These are phyloP conservation scores for Chlamydomonas sp. DNA, from an alignment of 139 green algal genomes.

Conservation along the genomic window DNA sequence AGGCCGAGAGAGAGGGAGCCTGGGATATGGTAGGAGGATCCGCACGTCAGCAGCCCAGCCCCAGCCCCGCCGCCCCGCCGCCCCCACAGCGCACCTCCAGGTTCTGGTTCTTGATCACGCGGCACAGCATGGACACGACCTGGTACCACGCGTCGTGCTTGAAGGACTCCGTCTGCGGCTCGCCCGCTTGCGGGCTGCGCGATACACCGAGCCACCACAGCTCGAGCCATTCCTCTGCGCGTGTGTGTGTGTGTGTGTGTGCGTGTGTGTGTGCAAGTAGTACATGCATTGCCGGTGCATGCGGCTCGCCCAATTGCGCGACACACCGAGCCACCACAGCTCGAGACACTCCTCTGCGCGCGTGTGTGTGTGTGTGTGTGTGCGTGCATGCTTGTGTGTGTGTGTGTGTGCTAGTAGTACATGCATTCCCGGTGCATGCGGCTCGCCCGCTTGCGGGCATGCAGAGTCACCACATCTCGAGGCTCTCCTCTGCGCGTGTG, in stretches of 20 bases:
- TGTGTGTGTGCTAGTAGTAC: background rate
- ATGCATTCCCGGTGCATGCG: background rate
- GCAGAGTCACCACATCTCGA: slow-evolving; percentile 32
- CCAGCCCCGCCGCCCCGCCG: too few species aligned
- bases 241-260: background rate
- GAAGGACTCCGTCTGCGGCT: slow-evolving; percentile 16
- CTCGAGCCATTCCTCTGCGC: slow-evolving; percentile 39
- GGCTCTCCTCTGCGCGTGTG: slow-evolving; percentile 30
- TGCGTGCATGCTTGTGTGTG: too few species aligned
- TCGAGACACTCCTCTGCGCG: slow-evolving; percentile 39
- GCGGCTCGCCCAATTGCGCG: slow-evolving; percentile 2
- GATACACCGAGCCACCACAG: slow-evolving; percentile 29
- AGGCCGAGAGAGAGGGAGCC: background rate
- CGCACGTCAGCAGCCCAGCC: too few species aligned
- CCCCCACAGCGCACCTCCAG: slow-evolving; percentile 18
- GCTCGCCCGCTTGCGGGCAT: slow-evolving; percentile 4
- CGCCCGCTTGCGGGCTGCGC: slow-evolving; percentile 4
- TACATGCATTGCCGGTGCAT: background rate
- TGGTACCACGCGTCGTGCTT: slow-evolving; percentile 22
- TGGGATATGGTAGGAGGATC: too few species aligned
- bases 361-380: background rate
- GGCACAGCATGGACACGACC: slow-evolving; percentile 16
- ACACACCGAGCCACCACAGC: slow-evolving; percentile 30
- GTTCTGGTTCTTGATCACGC: slow-evolving; percentile 21
- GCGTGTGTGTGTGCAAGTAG: background rate